Base-by-base conservation (phyloP, 805 yeast species). In the Saccharomyces jurei region DNA sequence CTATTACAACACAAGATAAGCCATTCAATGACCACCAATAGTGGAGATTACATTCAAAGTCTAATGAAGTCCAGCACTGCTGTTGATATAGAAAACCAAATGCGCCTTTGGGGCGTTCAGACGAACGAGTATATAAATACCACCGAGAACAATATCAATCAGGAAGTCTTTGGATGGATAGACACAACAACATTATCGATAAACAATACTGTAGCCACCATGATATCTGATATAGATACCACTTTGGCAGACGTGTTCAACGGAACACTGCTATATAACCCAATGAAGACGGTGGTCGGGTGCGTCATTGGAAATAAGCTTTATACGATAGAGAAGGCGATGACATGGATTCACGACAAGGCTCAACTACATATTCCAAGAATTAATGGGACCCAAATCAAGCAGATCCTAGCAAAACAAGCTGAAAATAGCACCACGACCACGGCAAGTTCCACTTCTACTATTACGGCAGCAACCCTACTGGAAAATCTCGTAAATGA, bases 291-390 rank as follows among this genome's bases (percentile, higher is more conserved):
- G 0, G 81, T 89, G 0, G 86, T 91, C 3, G 82, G 84, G 31
- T 92, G 99, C 71, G 81, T 88, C 2, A 74, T 94, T 41, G 92
- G 88, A 17, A 75, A 85, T 50, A 94, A 92, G 62, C 67, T 92
- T 6, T 75, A 75, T 13, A 75, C 78, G 25, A 73, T 89, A 2
- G 87, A 87, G 58, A 65, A 79, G 30, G 98, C 95, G 0, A 70
- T 91, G 53, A 78, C 83, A 1, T 94, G 97, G 97, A 72, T 90
- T 1, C 75, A 84, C 60, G 73, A 84, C 36, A 74, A 87, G 58
- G 75, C 90, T 2, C 74, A 81, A 14, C 69, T 90, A 2, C 59
- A 72, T 0, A 64, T 89, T 1, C 96, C 96, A 0, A 61, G 74
- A 46, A 68, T 84, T 14, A 73, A 73, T 49, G 67, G 66, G 10